A percentile compares a stretch with the other conserved stretches of the same genome.
Evolutionary conservation across 345 rosid species (phyloP).

Genomic region (Erodium maritimum): DNA sequence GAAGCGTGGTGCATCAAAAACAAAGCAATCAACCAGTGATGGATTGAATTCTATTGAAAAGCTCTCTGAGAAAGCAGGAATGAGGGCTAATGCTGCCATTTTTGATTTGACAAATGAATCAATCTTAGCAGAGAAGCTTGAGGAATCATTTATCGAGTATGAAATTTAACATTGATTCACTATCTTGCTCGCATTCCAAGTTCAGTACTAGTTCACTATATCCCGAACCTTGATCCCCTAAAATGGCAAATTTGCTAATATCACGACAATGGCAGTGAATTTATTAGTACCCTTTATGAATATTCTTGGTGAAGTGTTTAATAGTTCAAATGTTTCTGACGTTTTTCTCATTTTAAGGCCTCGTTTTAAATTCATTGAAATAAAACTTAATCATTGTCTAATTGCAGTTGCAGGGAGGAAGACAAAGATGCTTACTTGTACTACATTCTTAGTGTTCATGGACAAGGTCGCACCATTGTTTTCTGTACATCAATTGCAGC

Average conservation of each 20-base stretch:
- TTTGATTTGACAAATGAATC: constrained; percentile 77
- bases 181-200: not conserved
- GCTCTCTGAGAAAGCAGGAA: constrained; percentile 85
- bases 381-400: constrained; percentile 10
- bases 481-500: constrained; percentile 96
- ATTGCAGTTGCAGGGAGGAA: constrained; percentile 73
- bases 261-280: no score
- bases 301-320: not conserved
- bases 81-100: constrained; percentile 71
- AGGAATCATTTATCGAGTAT: constrained; percentile 78
- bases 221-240: not conserved
- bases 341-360: not conserved
- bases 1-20: constrained; percentile 49
- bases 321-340: not conserved
- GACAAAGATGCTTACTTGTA: constrained; percentile 83
- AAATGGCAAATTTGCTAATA: no score
- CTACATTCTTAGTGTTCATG: constrained; percentile 80
- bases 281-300: not conserved
- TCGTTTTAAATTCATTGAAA: not conserved
- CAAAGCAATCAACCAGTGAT: constrained; percentile 43
- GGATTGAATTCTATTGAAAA: constrained; percentile 72
- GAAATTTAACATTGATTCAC: constrained; percentile 12
- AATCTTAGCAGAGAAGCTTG: constrained; percentile 63
- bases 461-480: constrained; percentile 85
- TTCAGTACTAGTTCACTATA: not conserved